A percentile compares a stretch with the other conserved stretches of the same genome.
These are phyloP conservation scores for Lepidium africanum DNA, from an alignment of 345 rosid genomes.

Conservation along the genomic window DNA sequence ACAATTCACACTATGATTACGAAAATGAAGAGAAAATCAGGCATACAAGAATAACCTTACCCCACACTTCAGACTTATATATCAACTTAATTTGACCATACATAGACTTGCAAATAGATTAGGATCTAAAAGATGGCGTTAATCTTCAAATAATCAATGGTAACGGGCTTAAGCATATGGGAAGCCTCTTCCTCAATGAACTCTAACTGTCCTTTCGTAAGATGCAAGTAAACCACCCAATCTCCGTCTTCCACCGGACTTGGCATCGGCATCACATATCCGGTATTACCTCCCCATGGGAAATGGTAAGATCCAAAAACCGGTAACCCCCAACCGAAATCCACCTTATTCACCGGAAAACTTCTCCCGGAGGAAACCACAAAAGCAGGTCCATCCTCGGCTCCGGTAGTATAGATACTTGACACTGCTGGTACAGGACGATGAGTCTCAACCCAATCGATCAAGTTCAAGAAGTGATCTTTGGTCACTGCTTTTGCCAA, in stretches of 20 bases:
- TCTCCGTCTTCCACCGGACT: slow-evolving; percentile 34
- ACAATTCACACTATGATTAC: too few species aligned
- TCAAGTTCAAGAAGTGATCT: slow-evolving; percentile 62
- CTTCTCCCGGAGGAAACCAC: slow-evolving; percentile 67
- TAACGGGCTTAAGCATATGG: slow-evolving; percentile 30
- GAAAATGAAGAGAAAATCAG: too few species aligned
- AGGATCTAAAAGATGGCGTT: background rate
- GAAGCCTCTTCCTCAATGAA: slow-evolving; percentile 33
- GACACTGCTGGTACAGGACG: slow-evolving; percentile 44
- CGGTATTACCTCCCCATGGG: slow-evolving; percentile 41
- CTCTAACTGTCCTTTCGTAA: slow-evolving; percentile 28
- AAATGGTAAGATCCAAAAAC: slow-evolving; percentile 42
- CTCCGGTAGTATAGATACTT: slow-evolving; percentile 36
- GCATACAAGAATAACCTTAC: too few species aligned
- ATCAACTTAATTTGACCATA: too few species aligned
- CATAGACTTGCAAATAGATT: background rate
- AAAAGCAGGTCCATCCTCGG: slow-evolving; percentile 44
- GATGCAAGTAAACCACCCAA: slow-evolving; percentile 47
- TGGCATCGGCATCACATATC: slow-evolving; percentile 54
- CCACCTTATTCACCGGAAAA: slow-evolving; percentile 38
- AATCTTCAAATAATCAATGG: slow-evolving; percentile 27
- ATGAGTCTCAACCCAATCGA: slow-evolving; percentile 69
- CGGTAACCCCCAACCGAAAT: slow-evolving; percentile 49
- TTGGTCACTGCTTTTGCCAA: slow-evolving; percentile 25
- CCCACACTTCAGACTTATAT: too few species aligned